Percentiles rank a stretch among this genome's conserved stretches.
These are phyloP conservation scores for Aspergillus aculeatus DNA, from an alignment of 2,329 filamentous ascomycete genomes.

Conservation along the genomic window DNA sequence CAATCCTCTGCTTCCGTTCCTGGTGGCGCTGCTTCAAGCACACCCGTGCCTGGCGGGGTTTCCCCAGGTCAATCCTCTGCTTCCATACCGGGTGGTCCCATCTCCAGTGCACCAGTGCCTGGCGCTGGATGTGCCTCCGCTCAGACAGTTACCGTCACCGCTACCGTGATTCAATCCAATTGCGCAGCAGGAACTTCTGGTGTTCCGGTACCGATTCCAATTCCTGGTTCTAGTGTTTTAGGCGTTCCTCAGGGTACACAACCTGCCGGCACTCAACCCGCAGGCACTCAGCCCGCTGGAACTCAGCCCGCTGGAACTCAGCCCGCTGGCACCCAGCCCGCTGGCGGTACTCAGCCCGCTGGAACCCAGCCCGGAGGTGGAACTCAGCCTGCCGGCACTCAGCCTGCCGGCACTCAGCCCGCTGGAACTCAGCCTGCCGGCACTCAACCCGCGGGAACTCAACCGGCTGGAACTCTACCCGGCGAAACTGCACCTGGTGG, in stretches of 20 bases:
- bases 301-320: not conserved
- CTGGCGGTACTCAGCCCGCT: not conserved
- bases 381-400: not conserved
- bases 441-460: not conserved
- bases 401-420: no score
- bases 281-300: not conserved
- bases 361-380: not conserved
- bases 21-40: not conserved
- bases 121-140: conserved; percentile 7
- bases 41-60: not conserved
- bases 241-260: not conserved
- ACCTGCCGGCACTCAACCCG: not conserved
- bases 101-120: conserved; percentile 9
- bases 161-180: conserved; percentile 2
- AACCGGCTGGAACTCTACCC: not conserved
- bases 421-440: not conserved
- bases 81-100: no score
- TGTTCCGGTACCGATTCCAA: conserved; percentile 7
- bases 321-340: not conserved
- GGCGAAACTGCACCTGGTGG: not conserved
- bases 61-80: no score
- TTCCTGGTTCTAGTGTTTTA: conserved; percentile 8
- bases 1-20: no score
- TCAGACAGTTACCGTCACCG: conserved; percentile 2
- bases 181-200: conserved; percentile 11